phyloP scores from a whole-genome alignment of 2,329 filamentous ascomycete species.

The Alternaria tenuissima region DNA sequence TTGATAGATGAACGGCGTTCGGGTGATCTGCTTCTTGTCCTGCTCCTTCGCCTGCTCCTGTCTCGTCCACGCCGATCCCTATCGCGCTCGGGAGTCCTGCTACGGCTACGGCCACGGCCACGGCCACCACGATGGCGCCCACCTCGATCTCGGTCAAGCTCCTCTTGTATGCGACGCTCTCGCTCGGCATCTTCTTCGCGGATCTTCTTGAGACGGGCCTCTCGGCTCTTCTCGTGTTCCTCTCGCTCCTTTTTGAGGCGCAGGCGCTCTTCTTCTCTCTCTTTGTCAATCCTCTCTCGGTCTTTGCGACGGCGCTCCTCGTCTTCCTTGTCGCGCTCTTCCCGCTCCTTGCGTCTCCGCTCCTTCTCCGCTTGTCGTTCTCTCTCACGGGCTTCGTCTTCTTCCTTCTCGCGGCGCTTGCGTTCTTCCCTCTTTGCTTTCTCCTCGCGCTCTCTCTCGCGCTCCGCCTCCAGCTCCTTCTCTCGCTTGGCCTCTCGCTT shows the following conservation, averaged over 20 bases:
- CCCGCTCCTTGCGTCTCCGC: slow-evolving; percentile 45
- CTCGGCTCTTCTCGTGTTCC: slow-evolving; percentile 54
- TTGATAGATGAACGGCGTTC: slow-evolving; percentile 35
- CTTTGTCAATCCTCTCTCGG: slow-evolving; percentile 40
- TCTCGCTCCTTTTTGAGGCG: slow-evolving; percentile 55
- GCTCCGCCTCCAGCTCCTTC: slow-evolving; percentile 67
- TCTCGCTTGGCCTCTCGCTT: slow-evolving; percentile 70
- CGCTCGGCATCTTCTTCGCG: slow-evolving; percentile 47
- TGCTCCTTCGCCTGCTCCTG: slow-evolving; percentile 32
- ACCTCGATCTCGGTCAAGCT: slow-evolving; percentile 62
- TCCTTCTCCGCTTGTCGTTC: slow-evolving; percentile 58
- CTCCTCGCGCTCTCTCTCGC: slow-evolving; percentile 61
- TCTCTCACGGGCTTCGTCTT: slow-evolving; percentile 56
- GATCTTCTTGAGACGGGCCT: slow-evolving; percentile 53
- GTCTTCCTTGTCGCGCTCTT: slow-evolving; percentile 42
- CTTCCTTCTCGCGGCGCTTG: slow-evolving; percentile 58
- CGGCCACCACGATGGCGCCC: slow-evolving; percentile 41
- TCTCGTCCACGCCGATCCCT: slow-evolving; percentile 36
- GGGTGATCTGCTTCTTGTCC: slow-evolving; percentile 34
- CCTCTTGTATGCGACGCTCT: slow-evolving; percentile 53
- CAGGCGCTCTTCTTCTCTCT: slow-evolving; percentile 61
- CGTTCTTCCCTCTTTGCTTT: slow-evolving; percentile 66
- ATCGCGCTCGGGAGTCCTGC: slow-evolving; percentile 35
- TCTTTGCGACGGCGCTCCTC: slow-evolving; percentile 44
- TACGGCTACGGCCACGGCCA: slow-evolving; percentile 38